Evolutionary conservation across 176 grass and related monocot species (phyloP).

Genomic region (Oryza australiensis): DNA sequence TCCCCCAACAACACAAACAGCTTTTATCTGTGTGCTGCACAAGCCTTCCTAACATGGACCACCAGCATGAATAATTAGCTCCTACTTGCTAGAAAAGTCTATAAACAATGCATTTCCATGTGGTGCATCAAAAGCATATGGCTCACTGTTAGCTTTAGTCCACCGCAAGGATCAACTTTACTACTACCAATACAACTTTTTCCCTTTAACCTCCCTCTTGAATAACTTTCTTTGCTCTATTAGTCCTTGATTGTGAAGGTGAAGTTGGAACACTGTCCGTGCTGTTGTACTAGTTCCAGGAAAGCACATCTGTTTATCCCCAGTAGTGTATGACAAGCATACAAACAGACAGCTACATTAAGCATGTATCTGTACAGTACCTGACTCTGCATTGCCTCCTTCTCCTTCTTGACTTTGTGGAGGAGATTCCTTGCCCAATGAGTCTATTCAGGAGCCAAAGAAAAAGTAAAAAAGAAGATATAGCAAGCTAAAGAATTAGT

Average conservation of each 20-base stretch:
- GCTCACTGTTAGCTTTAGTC: slow-evolving; percentile 34
- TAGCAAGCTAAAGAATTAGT: not conserved
- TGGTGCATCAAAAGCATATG: slow-evolving; percentile 21
- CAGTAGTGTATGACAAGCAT: slow-evolving; percentile 13
- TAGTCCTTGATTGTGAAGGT: slow-evolving; percentile 5
- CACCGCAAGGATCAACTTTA: slow-evolving; percentile 15
- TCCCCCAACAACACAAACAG: not conserved
- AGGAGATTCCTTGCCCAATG: not conserved
- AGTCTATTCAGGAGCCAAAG: slow-evolving; percentile 5
- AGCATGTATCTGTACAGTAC: slow-evolving; percentile 23
- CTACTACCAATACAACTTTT: not conserved
- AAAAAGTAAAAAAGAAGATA: not conserved
- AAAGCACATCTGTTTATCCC: not conserved
- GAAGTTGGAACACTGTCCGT: slow-evolving; percentile 10
- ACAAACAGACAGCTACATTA: slow-evolving; percentile 1
- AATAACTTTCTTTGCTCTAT: not conserved
- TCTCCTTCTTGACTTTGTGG: slow-evolving; percentile 4
- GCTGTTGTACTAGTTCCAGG: not conserved
- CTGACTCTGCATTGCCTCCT: not conserved
- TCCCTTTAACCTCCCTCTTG: not conserved
- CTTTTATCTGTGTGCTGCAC: slow-evolving; percentile 8
- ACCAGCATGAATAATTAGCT: slow-evolving; percentile 26
- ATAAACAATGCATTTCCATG: not conserved
- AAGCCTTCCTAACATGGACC: slow-evolving; percentile 28
- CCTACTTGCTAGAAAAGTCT: slow-evolving; percentile 25